A percentile compares a stretch with the other conserved stretches of the same genome.
Conservation (phyloP, 441 rosid genomes). For the Francoa sonchifolia region DNA sequence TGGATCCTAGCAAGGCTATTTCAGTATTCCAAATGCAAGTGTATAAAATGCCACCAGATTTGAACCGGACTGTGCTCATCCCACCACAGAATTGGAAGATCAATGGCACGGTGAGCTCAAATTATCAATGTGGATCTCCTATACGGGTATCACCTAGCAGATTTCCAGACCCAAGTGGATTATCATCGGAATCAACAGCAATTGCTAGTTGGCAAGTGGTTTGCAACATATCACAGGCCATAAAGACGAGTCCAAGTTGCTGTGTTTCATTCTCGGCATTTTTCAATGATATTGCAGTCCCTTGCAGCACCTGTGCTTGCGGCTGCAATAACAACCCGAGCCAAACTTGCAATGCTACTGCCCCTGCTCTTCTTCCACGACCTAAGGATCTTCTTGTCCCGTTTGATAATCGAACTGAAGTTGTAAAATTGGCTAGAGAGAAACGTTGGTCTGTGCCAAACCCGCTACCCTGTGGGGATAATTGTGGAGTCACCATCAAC, state of each 20-base stretch:
- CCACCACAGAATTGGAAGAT: constrained; percentile 87
- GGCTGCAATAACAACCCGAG: constrained; percentile 45
- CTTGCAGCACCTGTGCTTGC: constrained; percentile 83
- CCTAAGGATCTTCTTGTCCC: constrained; percentile 70
- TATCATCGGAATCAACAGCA: constrained; percentile 42
- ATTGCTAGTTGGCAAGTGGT: constrained; percentile 93
- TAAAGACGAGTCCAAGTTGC: constrained; percentile 48
- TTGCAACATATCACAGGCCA: constrained; percentile 68
- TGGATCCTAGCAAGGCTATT: constrained; percentile 71
- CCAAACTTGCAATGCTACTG: constrained; percentile 45
- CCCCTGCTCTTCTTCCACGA: constrained; percentile 70
- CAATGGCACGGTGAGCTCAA: constrained; percentile 66
- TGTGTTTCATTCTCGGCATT: constrained; percentile 89
- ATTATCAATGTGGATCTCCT: constrained; percentile 74
- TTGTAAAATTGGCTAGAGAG: constrained; percentile 49
- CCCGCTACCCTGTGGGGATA: constrained; percentile 76
- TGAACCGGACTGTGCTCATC: constrained; percentile 48
- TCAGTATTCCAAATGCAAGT: constrained; percentile 80
- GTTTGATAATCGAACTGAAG: constrained; percentile 54
- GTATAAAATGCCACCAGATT: constrained; percentile 77
- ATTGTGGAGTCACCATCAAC: constrained; percentile 83
- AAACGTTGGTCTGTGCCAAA: constrained; percentile 46
- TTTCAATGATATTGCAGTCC: constrained; percentile 76
- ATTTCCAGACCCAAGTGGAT: constrained; percentile 50
- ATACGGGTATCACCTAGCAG: constrained; percentile 60